phyloP scores from a whole-genome alignment of 78 protist genomes.

The Dictyostelium brefeldianum region DNA sequence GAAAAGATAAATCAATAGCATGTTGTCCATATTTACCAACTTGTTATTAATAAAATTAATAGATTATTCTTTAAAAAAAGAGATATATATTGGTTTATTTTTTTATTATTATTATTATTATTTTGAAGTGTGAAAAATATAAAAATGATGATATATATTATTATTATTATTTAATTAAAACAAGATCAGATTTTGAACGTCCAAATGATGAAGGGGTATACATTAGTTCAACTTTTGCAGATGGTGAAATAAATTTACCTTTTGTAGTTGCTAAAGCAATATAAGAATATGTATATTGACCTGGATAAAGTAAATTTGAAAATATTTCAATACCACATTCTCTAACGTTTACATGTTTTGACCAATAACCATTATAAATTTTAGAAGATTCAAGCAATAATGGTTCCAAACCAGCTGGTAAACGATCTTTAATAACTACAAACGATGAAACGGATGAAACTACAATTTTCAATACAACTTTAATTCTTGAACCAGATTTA shows the following conservation, averaged over 20 bases:
- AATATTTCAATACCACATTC: constrained; percentile 56
- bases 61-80: no score
- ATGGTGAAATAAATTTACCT: constrained; percentile 51
- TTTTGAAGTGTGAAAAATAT: no score
- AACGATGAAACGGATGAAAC: background rate
- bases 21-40: no score
- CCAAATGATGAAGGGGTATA: constrained; percentile 60
- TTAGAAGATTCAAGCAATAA: background rate
- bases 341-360: constrained; percentile 20
- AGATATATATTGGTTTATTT: no score
- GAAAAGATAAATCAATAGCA: no score
- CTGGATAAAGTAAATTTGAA: constrained; percentile 25
- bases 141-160: background rate
- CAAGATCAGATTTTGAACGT: constrained; percentile 9
- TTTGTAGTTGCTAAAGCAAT: background rate
- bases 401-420: constrained; percentile 73
- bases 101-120: no score
- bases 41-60: no score
- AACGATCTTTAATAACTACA: constrained; percentile 28
- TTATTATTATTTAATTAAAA: constrained; percentile 15
- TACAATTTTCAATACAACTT: constrained; percentile 13
- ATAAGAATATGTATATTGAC: background rate
- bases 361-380: background rate
- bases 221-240: constrained; percentile 54
- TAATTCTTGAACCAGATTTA: constrained; percentile 37